Base-by-base conservation (phyloP, 176 grass and related monocot species). In the Aegilops tauschii region DNA sequence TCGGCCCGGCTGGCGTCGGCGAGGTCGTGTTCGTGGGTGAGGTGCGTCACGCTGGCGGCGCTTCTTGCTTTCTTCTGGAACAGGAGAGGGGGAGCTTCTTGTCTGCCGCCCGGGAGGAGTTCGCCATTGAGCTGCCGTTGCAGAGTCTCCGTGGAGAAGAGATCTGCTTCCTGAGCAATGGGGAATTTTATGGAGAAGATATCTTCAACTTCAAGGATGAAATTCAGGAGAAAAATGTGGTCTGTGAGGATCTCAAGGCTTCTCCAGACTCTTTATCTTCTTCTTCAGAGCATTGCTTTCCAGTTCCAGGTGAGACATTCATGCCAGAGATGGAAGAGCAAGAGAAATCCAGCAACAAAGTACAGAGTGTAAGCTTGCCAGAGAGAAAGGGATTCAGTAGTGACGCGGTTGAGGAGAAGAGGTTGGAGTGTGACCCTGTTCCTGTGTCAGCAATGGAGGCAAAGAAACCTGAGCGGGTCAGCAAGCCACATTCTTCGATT, bases 1-100 rank as follows among this genome's bases (percentile, higher is more conserved):
- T 91, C 9, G 89, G 85, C 6, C 77, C 90, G 27, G 50, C 56
- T 36, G 84, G 71, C 44, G 71, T 88, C 49, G 82, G 78, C 39
- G 90, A 89, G 86, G 85, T 88, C 81, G 75, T 84, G 84, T 85
- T 88, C 81, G 69, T 86, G 69, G 88, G 90, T 31, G 87, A 94
- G 76, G 23, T 52, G 49, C 16, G 65, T 16, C 67, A 65, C 73
- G 39, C 35, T 63, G 2, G 39, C 32, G 11, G n/a, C 12, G 78
- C 6, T 89, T 90, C 34, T 86, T 88, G 39, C 82, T 45, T 63
- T 71, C 11, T 78, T 30, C 18, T 67, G 18, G 58, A 82, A 29
- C 52, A 87, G 21, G 10, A 1, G 40, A 44, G 23, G 23, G 23
- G 23, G 23, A 25, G 23, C 23, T 25, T 25, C 23, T 25, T 25